phyloP scores from a whole-genome alignment of 768 basidiomycete species.

The Gautieria morchelliformis region DNA sequence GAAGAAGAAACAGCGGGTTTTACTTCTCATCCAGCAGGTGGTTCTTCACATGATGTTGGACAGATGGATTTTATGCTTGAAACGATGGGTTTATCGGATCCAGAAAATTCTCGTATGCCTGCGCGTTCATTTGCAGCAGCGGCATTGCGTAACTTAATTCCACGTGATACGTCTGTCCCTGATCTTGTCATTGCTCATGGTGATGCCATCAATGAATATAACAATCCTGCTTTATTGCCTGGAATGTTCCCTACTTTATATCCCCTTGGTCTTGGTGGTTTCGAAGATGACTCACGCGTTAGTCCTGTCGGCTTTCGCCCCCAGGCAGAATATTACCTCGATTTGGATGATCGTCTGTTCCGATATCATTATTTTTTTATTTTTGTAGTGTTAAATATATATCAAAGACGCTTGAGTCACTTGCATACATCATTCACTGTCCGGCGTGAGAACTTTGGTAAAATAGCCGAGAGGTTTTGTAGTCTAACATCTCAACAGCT shows the following conservation, averaged over 20 bases:
- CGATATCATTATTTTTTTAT: conserved; percentile 32
- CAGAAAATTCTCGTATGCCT: conserved; percentile 15
- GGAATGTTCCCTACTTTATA: conserved; percentile 33
- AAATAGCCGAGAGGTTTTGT: conserved; percentile 18
- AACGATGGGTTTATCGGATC: conserved; percentile 21
- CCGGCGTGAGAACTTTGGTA: conserved; percentile 16
- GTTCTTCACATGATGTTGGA: conserved; percentile 15
- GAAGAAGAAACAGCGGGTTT: conserved; percentile 10
- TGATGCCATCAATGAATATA: conserved; percentile 29
- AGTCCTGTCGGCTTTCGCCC: conserved; percentile 19
- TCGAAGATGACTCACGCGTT: conserved; percentile 22
- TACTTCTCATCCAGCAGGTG: conserved; percentile 1
- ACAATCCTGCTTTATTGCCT: conserved; percentile 29
- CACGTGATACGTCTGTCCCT: conserved; percentile 14
- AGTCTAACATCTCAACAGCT: conserved; percentile 14
- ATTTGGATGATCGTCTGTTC: conserved; percentile 24
- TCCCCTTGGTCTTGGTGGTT: conserved; percentile 35
- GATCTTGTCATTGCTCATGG: conserved; percentile 20
- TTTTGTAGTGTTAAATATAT: conserved; percentile 32
- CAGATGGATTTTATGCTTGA: conserved; percentile 23
- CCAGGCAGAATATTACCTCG: conserved; percentile 27
- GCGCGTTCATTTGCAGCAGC: conserved; percentile 9
- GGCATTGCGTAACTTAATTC: neutral
- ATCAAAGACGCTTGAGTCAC: conserved; percentile 25
- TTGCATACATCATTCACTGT: conserved; percentile 26